Percentiles rank a stretch among this genome's conserved stretches.
Evolutionary conservation across 2,329 filamentous ascomycete genomes (phyloP).

Genomic region (Cryphonectria parasitica): DNA sequence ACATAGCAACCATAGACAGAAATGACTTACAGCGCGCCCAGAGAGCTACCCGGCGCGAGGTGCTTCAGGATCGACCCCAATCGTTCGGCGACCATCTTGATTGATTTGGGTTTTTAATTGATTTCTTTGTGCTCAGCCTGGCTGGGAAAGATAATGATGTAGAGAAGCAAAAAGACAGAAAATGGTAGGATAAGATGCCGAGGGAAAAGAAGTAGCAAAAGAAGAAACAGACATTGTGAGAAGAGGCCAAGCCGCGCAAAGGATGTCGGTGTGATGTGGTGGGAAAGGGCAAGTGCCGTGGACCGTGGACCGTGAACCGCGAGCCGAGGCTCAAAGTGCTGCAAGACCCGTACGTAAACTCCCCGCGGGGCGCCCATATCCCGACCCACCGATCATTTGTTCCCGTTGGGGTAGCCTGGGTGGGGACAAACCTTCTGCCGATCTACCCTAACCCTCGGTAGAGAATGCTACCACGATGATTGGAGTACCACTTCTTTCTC

Average conservation of each 20-base stretch:
- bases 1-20: conserved; percentile 18
- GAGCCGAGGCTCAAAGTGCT: conserved; percentile 17
- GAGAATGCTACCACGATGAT: not conserved
- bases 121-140: not conserved
- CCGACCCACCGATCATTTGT: not conserved
- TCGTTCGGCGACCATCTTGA: conserved; percentile 79
- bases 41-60: conserved; percentile 71
- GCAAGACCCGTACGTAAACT: not conserved
- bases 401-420: not conserved
- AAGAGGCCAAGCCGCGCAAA: not conserved
- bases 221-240: not conserved
- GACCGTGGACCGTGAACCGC: conserved; percentile 14
- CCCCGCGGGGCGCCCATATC: not conserved
- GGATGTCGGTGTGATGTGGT: not conserved
- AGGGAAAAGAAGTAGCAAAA: not conserved
- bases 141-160: no score
- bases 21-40: conserved; percentile 74
- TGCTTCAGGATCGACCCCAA: conserved; percentile 88
- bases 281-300: not conserved
- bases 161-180: not conserved
- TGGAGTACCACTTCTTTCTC: no score
- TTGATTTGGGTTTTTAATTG: not conserved
- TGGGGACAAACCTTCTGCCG: conserved; percentile 7
- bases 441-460: not conserved
- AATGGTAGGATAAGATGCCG: not conserved